Conservation (phyloP, 805 yeast genomes). For the Metschnikowia kunwiensis region DNA sequence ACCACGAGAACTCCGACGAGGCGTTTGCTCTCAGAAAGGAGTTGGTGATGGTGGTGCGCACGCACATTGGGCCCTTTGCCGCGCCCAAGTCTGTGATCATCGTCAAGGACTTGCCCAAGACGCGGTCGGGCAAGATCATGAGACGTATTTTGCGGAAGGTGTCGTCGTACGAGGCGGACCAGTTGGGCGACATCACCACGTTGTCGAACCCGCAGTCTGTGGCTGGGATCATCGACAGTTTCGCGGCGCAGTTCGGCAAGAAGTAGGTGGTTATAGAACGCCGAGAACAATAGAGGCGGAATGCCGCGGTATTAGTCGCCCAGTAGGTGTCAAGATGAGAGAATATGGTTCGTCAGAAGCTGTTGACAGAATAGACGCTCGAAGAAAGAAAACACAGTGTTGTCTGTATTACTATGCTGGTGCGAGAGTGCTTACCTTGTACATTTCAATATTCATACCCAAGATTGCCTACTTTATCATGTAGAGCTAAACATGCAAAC, state of each 20-base stretch:
- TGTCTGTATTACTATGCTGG: no score
- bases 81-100: slow-evolving; percentile 74
- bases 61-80: slow-evolving; percentile 82
- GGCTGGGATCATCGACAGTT: slow-evolving; percentile 53
- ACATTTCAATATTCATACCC: no score
- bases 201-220: slow-evolving; percentile 76
- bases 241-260: slow-evolving; percentile 40
- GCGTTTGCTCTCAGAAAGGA: slow-evolving; percentile 56
- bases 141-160: slow-evolving; percentile 80
- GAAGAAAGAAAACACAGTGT: no score
- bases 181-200: slow-evolving; percentile 75
- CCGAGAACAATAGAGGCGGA: no score
- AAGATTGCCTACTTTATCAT: no score
- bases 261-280: slow-evolving; percentile 28
- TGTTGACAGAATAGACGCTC: no score
- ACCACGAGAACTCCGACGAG: slow-evolving; percentile 41
- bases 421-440: no score
- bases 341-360: no score
- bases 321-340: no score
- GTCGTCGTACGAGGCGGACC: slow-evolving; percentile 72
- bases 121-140: slow-evolving; percentile 85
- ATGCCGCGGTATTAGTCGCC: no score
- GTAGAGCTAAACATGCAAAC: no score
- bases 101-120: slow-evolving; percentile 78
- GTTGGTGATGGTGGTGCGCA: slow-evolving; percentile 65